Base-by-base conservation (phyloP, 139 green algal genomes). In the Helicosporidium sp. region DNA sequence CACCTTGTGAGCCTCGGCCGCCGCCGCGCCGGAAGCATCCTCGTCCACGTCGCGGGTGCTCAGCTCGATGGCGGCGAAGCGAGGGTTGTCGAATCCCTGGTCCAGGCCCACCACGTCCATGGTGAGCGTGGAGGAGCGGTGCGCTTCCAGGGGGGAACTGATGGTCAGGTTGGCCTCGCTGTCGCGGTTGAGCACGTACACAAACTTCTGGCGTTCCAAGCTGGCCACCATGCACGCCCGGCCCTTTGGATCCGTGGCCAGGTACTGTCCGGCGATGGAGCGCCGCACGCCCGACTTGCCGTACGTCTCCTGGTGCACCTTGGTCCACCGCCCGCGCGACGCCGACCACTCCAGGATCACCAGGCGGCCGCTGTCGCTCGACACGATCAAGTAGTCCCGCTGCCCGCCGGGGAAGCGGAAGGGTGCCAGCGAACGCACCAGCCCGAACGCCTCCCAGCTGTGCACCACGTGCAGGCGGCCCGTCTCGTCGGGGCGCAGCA, bases 181-280 rank as follows among this genome's bases (percentile, higher is more conserved):
- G 69, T 99, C 90, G 5, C 90, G 55, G 66, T 96, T 97, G 12
- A 99, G 66, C 19, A 97, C 83, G 61, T 99, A 99, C 36, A 97
- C 89, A 33, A 97, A 76, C 70, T 97, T 97, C 66, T 93, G 74
- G 76, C 95, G 96, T 62, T 99, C 90, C 7, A 86, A 41, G 1
- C 85, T 85, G 2, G 55, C 87, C 34, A 97, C 76, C 74, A 97
- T 87, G 64, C 74, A 79, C 13, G 90, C 90, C 16, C 90, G 66
- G 7, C 90, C 90, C 49, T 93, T 92, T 19, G 90, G 89, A 58
- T 99, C 90, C 8, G 62, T 59, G 3, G 80, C 83, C 13, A 96
- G 25, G 55, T 78, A 90, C 75, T 97, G 77, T 4, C 90, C 90
- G 0, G 90, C 89, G 23, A 96, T 82, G 49, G 95, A 90, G 26